A percentile compares a stretch with the other conserved stretches of the same genome.
These are phyloP conservation scores for Sugiyamaella valdiviana DNA, from an alignment of 805 yeast species.

Conservation along the genomic window DNA sequence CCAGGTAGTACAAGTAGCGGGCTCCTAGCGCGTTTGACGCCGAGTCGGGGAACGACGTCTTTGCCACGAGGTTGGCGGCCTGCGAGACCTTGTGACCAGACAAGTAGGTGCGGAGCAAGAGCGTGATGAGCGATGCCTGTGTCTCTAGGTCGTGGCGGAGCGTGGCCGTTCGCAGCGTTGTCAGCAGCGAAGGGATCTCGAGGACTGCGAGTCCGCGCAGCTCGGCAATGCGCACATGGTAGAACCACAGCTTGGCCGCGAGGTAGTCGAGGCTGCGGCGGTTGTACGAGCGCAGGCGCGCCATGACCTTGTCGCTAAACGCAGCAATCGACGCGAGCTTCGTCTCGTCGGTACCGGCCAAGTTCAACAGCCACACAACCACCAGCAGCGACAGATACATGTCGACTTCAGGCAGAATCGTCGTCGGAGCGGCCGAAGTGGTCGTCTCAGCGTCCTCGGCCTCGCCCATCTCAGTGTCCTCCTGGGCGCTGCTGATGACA, in stretches of 20 bases:
- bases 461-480: conserved; percentile 16
- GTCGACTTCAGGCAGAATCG: conserved; percentile 69
- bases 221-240: conserved; percentile 74
- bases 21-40: conserved; percentile 89
- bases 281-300: conserved; percentile 52
- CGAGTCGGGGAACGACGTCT: conserved; percentile 78
- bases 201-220: conserved; percentile 38
- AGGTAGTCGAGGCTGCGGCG: conserved; percentile 80
- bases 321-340: conserved; percentile 30
- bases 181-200: conserved; percentile 63
- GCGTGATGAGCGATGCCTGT: conserved; percentile 78
- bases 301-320: conserved; percentile 31
- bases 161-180: conserved; percentile 78
- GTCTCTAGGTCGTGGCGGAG: conserved; percentile 91
- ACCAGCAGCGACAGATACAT: conserved; percentile 71
- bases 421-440: conserved; percentile 9
- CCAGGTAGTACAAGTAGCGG: conserved; percentile 83
- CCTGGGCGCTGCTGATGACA: neutral
- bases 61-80: conserved; percentile 84
- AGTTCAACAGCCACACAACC: conserved; percentile 72
- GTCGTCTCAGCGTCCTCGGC: conserved; percentile 5
- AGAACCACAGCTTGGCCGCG: conserved; percentile 90
- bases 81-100: conserved; percentile 73
- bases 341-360: conserved; percentile 37
- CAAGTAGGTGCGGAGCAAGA: conserved; percentile 74